Evolutionary conservation across 2,329 filamentous ascomycete species (phyloP).

Genomic region (Aspergillus cejpii): DNA sequence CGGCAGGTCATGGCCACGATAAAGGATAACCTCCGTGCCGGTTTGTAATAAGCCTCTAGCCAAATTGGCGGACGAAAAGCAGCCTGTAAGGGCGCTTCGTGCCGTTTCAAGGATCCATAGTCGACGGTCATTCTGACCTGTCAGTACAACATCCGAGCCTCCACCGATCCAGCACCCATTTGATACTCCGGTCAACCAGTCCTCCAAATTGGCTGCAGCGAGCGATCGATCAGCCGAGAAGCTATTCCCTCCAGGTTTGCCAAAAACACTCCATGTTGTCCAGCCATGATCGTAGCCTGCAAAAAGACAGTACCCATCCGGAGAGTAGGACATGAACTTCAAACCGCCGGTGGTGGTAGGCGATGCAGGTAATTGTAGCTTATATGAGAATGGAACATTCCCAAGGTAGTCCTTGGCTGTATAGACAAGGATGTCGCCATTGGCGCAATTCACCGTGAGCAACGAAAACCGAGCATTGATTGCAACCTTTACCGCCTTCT

Average conservation of each 20-base stretch:
- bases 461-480: conserved; percentile 95
- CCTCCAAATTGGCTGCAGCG: conserved; percentile 63
- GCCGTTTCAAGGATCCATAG: conserved; percentile 89
- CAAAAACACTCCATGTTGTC: conserved; percentile 96
- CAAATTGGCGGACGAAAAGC: conserved; percentile 85
- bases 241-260: conserved; percentile 77
- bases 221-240: conserved; percentile 64
- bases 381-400: conserved; percentile 82
- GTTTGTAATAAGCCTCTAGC: conserved; percentile 85
- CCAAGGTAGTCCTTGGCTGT: conserved; percentile 87
- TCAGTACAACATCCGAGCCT: conserved; percentile 76
- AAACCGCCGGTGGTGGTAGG: conserved; percentile 60
- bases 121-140: conserved; percentile 63
- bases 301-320: conserved; percentile 93
- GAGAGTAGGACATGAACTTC: conserved; percentile 75
- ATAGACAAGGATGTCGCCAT: conserved; percentile 81
- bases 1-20: conserved; percentile 84
- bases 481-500: conserved; percentile 64
- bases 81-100: conserved; percentile 84
- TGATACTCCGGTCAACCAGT: conserved; percentile 73
- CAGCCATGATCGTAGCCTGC: conserved; percentile 88
- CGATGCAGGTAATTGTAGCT: conserved; percentile 63
- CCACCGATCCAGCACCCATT: conserved; percentile 81
- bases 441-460: conserved; percentile 74
- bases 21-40: conserved; percentile 80